Evolutionary conservation across 495 filamentous ascomycete species (phyloP).

Genomic region (Podospora australis): DNA sequence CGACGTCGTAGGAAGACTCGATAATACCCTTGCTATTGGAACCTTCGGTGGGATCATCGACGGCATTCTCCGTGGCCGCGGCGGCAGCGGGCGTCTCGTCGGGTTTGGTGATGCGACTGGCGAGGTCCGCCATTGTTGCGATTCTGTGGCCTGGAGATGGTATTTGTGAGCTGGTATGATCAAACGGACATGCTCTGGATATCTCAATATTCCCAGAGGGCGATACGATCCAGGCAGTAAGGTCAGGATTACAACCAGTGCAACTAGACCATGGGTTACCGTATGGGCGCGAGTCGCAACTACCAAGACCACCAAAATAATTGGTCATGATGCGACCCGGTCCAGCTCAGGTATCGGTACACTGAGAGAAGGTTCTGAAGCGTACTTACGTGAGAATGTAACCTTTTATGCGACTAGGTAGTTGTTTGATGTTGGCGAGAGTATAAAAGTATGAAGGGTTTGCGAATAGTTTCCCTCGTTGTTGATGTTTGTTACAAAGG

Average conservation of each 20-base stretch:
- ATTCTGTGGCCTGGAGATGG: neutral
- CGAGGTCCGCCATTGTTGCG: conserved; percentile 47
- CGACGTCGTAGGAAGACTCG: conserved; percentile 70
- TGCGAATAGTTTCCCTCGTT: neutral
- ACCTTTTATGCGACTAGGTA: too few relatives aligned
- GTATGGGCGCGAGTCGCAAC: too few relatives aligned
- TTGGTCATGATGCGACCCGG: too few relatives aligned
- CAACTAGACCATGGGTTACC: too few relatives aligned
- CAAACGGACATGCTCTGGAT: neutral
- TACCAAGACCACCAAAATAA: too few relatives aligned
- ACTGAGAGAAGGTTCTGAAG: too few relatives aligned
- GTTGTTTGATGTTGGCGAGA: neutral
- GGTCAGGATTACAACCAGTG: too few relatives aligned
- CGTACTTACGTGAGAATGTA: too few relatives aligned
- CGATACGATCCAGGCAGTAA: too few relatives aligned
- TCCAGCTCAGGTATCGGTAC: too few relatives aligned
- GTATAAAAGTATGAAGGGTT: neutral
- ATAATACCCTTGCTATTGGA: conserved; percentile 47
- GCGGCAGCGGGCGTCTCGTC: conserved; percentile 22
- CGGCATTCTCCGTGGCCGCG: conserved; percentile 31
- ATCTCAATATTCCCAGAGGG: too few relatives aligned
- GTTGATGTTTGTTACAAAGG: conserved; percentile 1
- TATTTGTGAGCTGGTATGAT: neutral
- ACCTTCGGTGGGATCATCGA: conserved; percentile 46
- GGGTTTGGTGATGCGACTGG: conserved; percentile 53